Evolutionary conservation across 108 stramenopile genomes (phyloP).

Genomic region (Parmales sp.): DNA sequence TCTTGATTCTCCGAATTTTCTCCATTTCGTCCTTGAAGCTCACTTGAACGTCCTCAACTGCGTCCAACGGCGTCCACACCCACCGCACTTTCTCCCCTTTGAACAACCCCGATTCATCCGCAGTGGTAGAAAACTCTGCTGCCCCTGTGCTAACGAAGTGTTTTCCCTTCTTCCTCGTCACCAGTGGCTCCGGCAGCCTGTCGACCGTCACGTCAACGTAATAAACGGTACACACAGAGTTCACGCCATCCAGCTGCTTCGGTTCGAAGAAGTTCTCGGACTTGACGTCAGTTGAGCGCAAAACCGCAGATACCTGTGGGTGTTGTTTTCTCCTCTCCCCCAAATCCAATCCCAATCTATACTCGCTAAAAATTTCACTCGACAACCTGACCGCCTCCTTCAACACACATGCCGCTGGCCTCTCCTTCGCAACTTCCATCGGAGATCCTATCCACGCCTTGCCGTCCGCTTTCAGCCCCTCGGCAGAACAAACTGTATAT

Average conservation of each 20-base stretch:
- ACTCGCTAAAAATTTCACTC: background rate
- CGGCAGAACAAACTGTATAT: background rate
- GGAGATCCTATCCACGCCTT: background rate
- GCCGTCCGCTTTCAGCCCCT: background rate
- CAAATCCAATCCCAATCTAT: too few relatives aligned
- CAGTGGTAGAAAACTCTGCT: background rate
- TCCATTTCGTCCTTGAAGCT: background rate
- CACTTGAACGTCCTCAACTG: background rate
- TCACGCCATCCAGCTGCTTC: background rate
- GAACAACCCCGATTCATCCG: too few relatives aligned
- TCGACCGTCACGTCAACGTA: background rate
- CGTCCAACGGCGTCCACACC: background rate
- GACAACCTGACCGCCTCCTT: background rate
- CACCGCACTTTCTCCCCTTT: background rate
- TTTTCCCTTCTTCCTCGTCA: background rate
- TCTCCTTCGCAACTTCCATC: background rate
- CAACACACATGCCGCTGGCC: background rate
- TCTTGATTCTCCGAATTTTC: background rate
- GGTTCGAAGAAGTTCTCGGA: background rate
- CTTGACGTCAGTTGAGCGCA: background rate
- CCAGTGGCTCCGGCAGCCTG: background rate
- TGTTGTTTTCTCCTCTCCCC: too few relatives aligned
- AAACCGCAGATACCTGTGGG: background rate
- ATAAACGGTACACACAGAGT: background rate
- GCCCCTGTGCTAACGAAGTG: background rate